Base-by-base conservation (phyloP, 176 grass and related monocot species). In the Eragrostis nindensis region DNA sequence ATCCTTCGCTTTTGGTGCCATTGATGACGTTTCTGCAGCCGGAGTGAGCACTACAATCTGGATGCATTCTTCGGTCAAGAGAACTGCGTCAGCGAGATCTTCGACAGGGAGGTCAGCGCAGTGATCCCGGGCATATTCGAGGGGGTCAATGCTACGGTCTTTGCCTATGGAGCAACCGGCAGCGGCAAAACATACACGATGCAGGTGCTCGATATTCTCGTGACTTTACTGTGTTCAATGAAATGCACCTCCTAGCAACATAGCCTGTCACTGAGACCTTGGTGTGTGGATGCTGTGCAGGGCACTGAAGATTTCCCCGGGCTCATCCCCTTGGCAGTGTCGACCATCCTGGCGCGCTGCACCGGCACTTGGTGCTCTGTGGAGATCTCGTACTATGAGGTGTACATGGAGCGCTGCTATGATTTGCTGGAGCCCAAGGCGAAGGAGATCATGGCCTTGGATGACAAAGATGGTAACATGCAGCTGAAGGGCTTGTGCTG, bases 101-200 rank as follows among this genome's bases (percentile, higher is more conserved):
- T 99, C 21, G 79, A 93, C 56, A 60, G 62, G n/a, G 96, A 99
- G 84, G 90, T 95, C 41, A 80, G 84, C 30, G 27, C 75, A 3
- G 26, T 91, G 76, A 93, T 99, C 67, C 90, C 90, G 9, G 84
- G 79, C 1, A 87, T 95, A 39, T 95, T 98, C 42, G 80, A 89
- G 68, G 95, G 90, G 19, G 60, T 79, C 11, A 95, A 95, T 29
- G 84, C 90, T 0, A 95, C 86, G 6, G 75, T 95, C 18, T 98
- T 98, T 57, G 90, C 96, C 66, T 93, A 95, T 44, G 92, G 96
- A 3, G 90, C 92, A 4, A 93, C 90, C 0, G 96, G 96, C 54
- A 93, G 96, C 13, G 96, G 96, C 60, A 98, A 98, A 75, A 98
- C 96, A n/a, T 95, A 90, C 79, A 95, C 88, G 0, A 99, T 99